phyloP scores from a whole-genome alignment of 805 yeast genomes.

The Limtongia smithiae region DNA sequence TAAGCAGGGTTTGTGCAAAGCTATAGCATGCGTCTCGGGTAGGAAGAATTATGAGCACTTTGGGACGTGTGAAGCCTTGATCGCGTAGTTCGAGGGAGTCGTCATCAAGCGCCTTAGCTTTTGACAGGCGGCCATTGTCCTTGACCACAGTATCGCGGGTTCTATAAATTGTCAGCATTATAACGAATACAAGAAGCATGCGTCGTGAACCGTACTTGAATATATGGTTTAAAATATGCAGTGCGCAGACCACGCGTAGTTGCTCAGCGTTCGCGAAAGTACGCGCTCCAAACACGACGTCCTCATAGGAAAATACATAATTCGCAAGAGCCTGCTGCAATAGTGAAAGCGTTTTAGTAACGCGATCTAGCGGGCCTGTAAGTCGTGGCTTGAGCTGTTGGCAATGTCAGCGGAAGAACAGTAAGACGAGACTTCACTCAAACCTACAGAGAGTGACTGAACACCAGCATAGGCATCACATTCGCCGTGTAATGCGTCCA shows the following conservation, averaged over 20 bases:
- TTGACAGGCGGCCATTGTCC: slow-evolving; percentile 58
- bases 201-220: slow-evolving; percentile 21
- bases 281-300: slow-evolving; percentile 58
- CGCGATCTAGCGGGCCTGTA: slow-evolving; percentile 37
- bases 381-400: too few species aligned
- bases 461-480: too few species aligned
- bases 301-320: slow-evolving; percentile 70
- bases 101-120: slow-evolving; percentile 35
- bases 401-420: too few species aligned
- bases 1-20: slow-evolving; percentile 58
- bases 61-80: slow-evolving; percentile 95
- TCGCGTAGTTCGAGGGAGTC: slow-evolving; percentile 62
- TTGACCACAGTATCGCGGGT: slow-evolving; percentile 82
- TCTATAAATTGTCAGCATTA: slow-evolving; percentile 44
- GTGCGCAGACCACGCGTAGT: slow-evolving; percentile 59
- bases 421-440: too few species aligned
- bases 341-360: slow-evolving; percentile 38
- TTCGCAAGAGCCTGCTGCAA: slow-evolving; percentile 55
- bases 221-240: slow-evolving; percentile 80
- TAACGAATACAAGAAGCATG: not conserved
- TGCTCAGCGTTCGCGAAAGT: slow-evolving; percentile 47
- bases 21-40: slow-evolving; percentile 75
- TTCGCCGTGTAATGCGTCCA: too few species aligned
- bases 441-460: too few species aligned
- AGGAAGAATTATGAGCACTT: slow-evolving; percentile 76